These are phyloP conservation scores for Aurinia saxatilis DNA, from an alignment of 345 rosid genomes.

Conservation along the genomic window DNA sequence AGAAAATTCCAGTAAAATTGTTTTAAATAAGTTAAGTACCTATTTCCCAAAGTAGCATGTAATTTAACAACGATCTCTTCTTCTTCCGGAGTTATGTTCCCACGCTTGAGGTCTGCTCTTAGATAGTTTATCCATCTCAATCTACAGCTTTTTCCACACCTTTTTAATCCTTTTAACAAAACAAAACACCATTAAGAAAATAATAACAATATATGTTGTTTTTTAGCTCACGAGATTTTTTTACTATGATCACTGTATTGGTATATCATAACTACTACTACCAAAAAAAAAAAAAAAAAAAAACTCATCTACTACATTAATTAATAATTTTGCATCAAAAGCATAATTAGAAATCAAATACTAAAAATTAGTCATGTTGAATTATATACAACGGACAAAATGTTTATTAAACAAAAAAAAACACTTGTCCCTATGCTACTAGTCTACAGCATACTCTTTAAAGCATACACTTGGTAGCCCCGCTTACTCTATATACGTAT, in stretches of 20 bases:
- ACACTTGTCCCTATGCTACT: constrained; percentile 1
- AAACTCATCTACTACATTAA: constrained; percentile 1
- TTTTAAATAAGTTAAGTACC: constrained; percentile 32
- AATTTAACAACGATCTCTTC: constrained; percentile 56
- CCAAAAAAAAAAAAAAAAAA: no score
- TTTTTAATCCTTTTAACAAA: constrained; percentile 44
- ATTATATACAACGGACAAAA: constrained; percentile 1
- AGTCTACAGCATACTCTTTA: not conserved
- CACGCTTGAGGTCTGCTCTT: constrained; percentile 67
- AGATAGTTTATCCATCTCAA: constrained; percentile 86
- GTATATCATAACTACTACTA: not conserved
- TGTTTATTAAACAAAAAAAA: not conserved
- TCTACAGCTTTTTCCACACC: constrained; percentile 94
- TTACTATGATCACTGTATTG: not conserved
- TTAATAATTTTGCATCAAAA: not conserved
- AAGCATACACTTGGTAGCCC: no score
- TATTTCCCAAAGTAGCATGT: constrained; percentile 68
- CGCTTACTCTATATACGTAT: not conserved
- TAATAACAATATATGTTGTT: not conserved
- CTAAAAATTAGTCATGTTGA: not conserved
- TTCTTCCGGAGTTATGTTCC: constrained; percentile 58
- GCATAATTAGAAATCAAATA: no score
- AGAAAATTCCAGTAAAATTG: not conserved
- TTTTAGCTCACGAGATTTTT: constrained; percentile 11
- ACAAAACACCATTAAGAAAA: not conserved